Base-by-base conservation (phyloP, 768 basidiomycete species). In the Serendipita vermifera region DNA sequence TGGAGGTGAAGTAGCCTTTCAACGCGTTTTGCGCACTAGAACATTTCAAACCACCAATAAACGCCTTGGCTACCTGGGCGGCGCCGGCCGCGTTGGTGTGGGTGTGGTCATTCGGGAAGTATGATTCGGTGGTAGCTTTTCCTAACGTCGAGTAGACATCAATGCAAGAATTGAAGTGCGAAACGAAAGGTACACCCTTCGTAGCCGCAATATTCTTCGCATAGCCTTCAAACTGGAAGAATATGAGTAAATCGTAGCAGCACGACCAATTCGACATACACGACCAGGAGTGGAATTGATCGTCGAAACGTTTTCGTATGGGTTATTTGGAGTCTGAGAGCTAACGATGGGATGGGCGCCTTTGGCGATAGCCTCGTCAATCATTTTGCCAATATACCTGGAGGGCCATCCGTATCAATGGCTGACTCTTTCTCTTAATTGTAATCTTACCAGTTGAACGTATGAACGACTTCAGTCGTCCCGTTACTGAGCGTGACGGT, bases 301-400 rank as follows among this genome's bases (percentile, higher is more conserved):
- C 20, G 63, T 58, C 20, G 60, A 40, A 27, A 46, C 11, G 58
- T 55, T 55, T 24, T 59, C 55, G 73, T 73, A 78, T 31, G 67
- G 67, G 61, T 77, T 74, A 59, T 69, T 64, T 5, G 77, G 76
- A 3, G 77, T 77, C 58, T 74, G 73, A 2, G 74, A 72, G 11
- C 73, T 73, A 6, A 77, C 64, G 55, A 78, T 75, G 29, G 72
- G 70, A 27, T 69, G 74, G 29, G 70, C 74, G 15, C 76, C 76
- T 62, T 77, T 76, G 0, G 72, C 60, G 60, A 72, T 67, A 0
- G 74, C 74, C 57, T 74, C 72, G 60, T 73, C 67, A 38, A 75
- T 69, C 46, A 51, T 51, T 7, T 5, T 7, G 9, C 46, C 46
- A 20, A 51, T 17, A 57, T 57, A 29, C 9, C 53, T 55, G 24